phyloP scores from a whole-genome alignment of 208 protist species.

The Acanthamoeba castellanii region DNA sequence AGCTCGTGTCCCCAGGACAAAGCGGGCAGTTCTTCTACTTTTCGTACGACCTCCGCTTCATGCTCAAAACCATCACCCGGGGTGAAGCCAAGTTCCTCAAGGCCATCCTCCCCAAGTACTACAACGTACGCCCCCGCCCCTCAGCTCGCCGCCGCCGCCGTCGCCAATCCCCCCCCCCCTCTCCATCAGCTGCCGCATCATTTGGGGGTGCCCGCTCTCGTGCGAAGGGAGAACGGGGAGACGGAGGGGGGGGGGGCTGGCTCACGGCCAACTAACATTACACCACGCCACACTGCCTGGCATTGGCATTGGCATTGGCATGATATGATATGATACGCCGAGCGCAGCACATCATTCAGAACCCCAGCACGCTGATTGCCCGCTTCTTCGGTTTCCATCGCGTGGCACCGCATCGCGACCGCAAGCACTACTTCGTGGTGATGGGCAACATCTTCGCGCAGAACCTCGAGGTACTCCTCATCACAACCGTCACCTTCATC shows the following conservation, averaged over 20 bases:
- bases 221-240: not conserved
- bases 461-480: constrained; percentile 10
- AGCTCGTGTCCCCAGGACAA: constrained; percentile 24
- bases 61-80: constrained; percentile 35
- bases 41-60: constrained; percentile 56
- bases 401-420: constrained; percentile 5
- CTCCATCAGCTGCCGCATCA: not conserved
- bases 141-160: not conserved
- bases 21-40: constrained; percentile 69
- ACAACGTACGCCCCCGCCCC: constrained; percentile 12
- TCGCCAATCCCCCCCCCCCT: not conserved
- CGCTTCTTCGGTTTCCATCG: constrained; percentile 65
- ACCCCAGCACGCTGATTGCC: constrained; percentile 38
- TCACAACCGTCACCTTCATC: not conserved
- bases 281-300: not conserved
- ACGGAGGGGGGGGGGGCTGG: not conserved
- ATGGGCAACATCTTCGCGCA: constrained; percentile 70
- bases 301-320: too few relatives aligned
- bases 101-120: constrained; percentile 27
- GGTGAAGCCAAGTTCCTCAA: constrained; percentile 62
- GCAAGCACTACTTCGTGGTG: constrained; percentile 54
- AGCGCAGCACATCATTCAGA: constrained; percentile 21
- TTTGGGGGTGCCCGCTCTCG: not conserved
- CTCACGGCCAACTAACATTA: not conserved
- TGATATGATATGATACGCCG: too few relatives aligned